Conservation (phyloP, 257 asterid species). For the Scutellaria baicalensis region DNA sequence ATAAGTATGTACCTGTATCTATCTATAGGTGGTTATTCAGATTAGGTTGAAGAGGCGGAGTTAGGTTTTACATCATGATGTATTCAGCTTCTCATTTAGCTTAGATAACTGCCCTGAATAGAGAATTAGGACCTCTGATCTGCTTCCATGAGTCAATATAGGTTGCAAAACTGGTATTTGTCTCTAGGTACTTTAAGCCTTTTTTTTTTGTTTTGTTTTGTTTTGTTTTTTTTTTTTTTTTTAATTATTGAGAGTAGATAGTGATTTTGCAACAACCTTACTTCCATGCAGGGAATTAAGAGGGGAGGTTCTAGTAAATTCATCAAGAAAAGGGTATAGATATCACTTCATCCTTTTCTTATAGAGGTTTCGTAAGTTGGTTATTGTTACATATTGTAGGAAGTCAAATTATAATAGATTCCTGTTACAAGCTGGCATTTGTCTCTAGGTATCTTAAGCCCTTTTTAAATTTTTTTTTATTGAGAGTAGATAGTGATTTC, state of each 20-base stretch:
- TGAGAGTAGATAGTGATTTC: not conserved
- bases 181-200: not conserved
- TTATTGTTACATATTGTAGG: not conserved
- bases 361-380: not conserved
- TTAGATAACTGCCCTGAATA: not conserved
- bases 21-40: not conserved
- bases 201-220: no score
- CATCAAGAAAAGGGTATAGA: not conserved
- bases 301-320: not conserved
- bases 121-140: not conserved
- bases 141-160: not conserved
- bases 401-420: not conserved
- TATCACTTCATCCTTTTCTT: not conserved
- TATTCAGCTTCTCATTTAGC: not conserved
- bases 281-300: not conserved
- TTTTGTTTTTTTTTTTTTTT: no score
- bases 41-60: not conserved
- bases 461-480: no score
- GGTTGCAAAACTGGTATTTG: not conserved
- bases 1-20: not conserved
- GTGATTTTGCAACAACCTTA: no score
- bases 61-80: not conserved
- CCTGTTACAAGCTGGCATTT: not conserved
- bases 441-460: not conserved
- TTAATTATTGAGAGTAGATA: not conserved